Conservation (phyloP, 2,329 filamentous ascomycete genomes). For the Incumbomyces delicatus region DNA sequence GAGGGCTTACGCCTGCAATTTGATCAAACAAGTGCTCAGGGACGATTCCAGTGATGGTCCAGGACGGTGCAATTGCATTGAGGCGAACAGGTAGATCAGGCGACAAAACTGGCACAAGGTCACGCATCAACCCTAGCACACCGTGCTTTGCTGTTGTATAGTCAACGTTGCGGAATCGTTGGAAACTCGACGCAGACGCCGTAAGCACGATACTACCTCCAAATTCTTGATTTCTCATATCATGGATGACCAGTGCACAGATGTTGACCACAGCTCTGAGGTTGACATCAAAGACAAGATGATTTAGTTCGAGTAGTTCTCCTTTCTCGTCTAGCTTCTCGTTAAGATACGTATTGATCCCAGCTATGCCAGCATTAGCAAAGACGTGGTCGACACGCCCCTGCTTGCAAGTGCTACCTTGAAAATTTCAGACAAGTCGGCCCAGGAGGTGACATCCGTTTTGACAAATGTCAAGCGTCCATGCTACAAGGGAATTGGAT, state of each 20-base stretch:
- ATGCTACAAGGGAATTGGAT: background rate
- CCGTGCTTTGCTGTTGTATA: constrained; percentile 43
- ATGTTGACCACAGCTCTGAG: constrained; percentile 43
- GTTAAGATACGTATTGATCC: constrained; percentile 38
- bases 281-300: constrained; percentile 40
- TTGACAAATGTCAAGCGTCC: constrained; percentile 4
- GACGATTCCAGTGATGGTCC: constrained; percentile 44
- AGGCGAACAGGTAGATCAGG: constrained; percentile 40
- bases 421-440: constrained; percentile 4
- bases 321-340: constrained; percentile 42
- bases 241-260: constrained; percentile 38
- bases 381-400: constrained; percentile 39
- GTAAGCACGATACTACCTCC: constrained; percentile 46
- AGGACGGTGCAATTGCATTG: constrained; percentile 47
- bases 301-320: constrained; percentile 38
- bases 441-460: constrained; percentile 5
- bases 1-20: constrained; percentile 32
- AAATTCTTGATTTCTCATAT: constrained; percentile 37
- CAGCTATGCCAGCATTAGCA: constrained; percentile 47
- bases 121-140: constrained; percentile 44
- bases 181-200: constrained; percentile 42
- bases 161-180: constrained; percentile 42
- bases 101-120: constrained; percentile 32
- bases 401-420: constrained; percentile 26
- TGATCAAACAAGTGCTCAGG: constrained; percentile 27